These are phyloP conservation scores for Thielaviopsis populi DNA, from an alignment of 2,329 filamentous ascomycete genomes.

Conservation along the genomic window DNA sequence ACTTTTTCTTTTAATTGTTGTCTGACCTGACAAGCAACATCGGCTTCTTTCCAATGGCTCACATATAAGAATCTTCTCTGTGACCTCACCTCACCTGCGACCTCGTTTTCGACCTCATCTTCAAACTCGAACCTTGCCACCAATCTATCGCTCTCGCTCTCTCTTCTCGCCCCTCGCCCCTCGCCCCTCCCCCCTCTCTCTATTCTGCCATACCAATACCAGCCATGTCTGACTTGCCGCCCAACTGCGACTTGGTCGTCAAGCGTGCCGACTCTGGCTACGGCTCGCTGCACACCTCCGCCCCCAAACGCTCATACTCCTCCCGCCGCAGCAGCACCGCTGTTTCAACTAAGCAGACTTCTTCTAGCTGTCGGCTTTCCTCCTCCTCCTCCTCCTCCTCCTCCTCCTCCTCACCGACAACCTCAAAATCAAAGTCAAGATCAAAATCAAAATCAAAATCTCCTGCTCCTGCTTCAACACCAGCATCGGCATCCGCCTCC, in stretches of 20 bases:
- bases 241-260: slow-evolving; percentile 28
- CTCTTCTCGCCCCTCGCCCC: too few relatives aligned
- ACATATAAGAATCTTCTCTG: neutral
- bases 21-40: neutral
- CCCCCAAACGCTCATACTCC: slow-evolving; percentile 26
- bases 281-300: slow-evolving; percentile 33
- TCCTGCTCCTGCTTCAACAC: slow-evolving; percentile 16
- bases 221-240: neutral
- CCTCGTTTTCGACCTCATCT: neutral
- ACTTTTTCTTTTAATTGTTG: neutral
- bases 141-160: too few relatives aligned
- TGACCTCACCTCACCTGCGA: neutral
- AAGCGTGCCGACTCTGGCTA: slow-evolving; percentile 45
- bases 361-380: neutral
- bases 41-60: neutral
- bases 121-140: neutral
- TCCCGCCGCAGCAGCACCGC: slow-evolving; percentile 23
- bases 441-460: too few relatives aligned
- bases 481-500: slow-evolving; percentile 21
- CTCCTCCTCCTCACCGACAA: neutral
- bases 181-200: too few relatives aligned
- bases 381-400: neutral
- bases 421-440: neutral
- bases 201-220: neutral
- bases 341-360: slow-evolving; percentile 18